Conservation (phyloP, 2,329 filamentous ascomycete genomes). For the Ascochyta lentis region DNA sequence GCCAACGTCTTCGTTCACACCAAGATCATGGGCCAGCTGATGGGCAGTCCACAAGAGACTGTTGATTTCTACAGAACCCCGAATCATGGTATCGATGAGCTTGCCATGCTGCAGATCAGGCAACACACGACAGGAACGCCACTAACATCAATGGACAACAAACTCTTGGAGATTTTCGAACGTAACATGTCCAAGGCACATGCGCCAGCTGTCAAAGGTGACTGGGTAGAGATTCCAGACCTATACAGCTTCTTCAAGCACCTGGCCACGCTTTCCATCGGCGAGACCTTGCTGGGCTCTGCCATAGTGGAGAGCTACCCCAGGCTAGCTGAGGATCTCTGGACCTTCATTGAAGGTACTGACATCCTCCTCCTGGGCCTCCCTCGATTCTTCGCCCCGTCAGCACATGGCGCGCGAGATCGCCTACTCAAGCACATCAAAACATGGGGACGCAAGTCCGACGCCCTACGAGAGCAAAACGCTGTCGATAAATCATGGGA, state of each 20-base stretch:
- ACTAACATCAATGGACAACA: slow-evolving; percentile 15
- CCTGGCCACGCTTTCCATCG: slow-evolving; percentile 16
- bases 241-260: slow-evolving; percentile 19
- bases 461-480: slow-evolving; percentile 2
- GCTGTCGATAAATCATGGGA: slow-evolving; percentile 17
- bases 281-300: slow-evolving; percentile 17
- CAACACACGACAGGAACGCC: slow-evolving; percentile 17
- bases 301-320: slow-evolving; percentile 17
- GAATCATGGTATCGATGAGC: slow-evolving; percentile 12
- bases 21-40: slow-evolving; percentile 22
- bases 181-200: slow-evolving; percentile 10
- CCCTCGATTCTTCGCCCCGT: slow-evolving; percentile 16
- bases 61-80: slow-evolving; percentile 21
- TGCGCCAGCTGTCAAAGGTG: background rate
- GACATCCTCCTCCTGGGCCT: slow-evolving; percentile 22
- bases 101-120: slow-evolving; percentile 22
- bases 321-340: slow-evolving; percentile 17
- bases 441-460: slow-evolving; percentile 8
- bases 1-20: slow-evolving; percentile 25
- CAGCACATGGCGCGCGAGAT: slow-evolving; percentile 21
- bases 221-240: slow-evolving; percentile 22
- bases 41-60: slow-evolving; percentile 23
- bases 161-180: slow-evolving; percentile 14
- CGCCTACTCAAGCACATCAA: slow-evolving; percentile 20
- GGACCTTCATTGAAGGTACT: slow-evolving; percentile 25